Base-by-base conservation (phyloP, 1,284 basidiomycete genomes). In the Meripilus lineatus region DNA sequence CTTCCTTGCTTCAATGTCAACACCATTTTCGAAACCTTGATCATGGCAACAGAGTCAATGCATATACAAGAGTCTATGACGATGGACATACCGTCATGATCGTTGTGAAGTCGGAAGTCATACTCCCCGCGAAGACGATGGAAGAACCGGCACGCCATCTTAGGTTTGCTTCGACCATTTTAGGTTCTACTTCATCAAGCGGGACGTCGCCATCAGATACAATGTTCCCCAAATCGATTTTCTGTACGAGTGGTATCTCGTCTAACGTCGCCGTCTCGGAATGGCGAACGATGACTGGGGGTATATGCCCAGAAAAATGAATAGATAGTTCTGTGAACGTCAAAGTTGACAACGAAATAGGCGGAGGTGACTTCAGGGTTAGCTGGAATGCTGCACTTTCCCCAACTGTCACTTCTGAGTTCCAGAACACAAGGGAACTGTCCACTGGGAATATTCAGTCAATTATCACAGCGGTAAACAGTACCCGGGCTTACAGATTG, bases 371-470 rank as follows among this genome's bases (percentile, higher is more conserved):
- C 5, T 71, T 65, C 15, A 91, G 58, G 10, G 70, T 68, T 3
- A 94, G 53, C 57, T 94, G 91, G 63, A 89, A 93, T 0, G 84
- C 74, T 0, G 75, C 75, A 5, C 65, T 55, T 41, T 81, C 74
- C n/a, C 72, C 74, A 3, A 91, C 73, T 33, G 73, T 69, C 18
- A 80, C 74, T 47, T 81, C 72, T 0, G 74, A 51, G 7, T 70
- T 61, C 82, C 87, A 92, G 61, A 94, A 94, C 0, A 81, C 71
- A 1, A 80, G 65, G 17, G 68, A 71, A 0, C 79, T 73, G 32
- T 81, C 68, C 48, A 92, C 89, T 92, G 50, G 26, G 13, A 38
- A 38, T 17, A 42, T 32, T 43, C 39, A 30, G 21, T 32, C 18
- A 47, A 25, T 2, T 24, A 8, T 36, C 17, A 42, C 17, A 17